These are phyloP conservation scores for Russula vinacea DNA, from an alignment of 768 basidiomycete species.

Conservation along the genomic window DNA sequence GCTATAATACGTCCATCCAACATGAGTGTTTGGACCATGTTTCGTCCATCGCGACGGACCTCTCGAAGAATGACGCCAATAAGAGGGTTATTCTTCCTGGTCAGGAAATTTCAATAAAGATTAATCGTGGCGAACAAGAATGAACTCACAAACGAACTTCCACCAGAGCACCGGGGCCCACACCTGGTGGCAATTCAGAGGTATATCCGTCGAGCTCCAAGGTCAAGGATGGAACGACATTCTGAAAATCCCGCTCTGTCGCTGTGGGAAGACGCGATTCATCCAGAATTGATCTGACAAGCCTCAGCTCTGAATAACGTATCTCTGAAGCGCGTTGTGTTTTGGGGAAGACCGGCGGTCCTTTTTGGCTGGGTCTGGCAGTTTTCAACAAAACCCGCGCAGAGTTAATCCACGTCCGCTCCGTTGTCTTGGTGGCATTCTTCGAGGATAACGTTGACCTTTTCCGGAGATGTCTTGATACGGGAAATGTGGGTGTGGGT, in stretches of 20 bases:
- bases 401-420: neutral
- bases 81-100: neutral
- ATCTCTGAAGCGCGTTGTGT: conserved; percentile 13
- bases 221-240: neutral
- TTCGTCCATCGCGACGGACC: conserved; percentile 16
- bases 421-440: conserved; percentile 1
- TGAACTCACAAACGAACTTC: conserved; percentile 35
- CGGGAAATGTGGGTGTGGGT: neutral
- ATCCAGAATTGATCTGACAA: conserved; percentile 20
- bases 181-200: neutral
- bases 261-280: conserved; percentile 2
- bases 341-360: conserved; percentile 1
- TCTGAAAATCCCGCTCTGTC: neutral
- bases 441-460: neutral
- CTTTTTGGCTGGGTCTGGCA: conserved; percentile 3
- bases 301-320: conserved; percentile 18
- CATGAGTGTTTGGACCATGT: conserved; percentile 13
- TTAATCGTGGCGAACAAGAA: neutral
- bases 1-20: conserved; percentile 13
- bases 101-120: neutral
- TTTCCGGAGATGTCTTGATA: conserved; percentile 1
- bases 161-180: conserved; percentile 35
- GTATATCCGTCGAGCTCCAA: neutral
- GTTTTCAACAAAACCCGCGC: conserved; percentile 1
- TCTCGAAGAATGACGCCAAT: conserved; percentile 14